These are phyloP conservation scores for Hypocreales sp. DNA, from an alignment of 2,329 filamentous ascomycete genomes.

Conservation along the genomic window DNA sequence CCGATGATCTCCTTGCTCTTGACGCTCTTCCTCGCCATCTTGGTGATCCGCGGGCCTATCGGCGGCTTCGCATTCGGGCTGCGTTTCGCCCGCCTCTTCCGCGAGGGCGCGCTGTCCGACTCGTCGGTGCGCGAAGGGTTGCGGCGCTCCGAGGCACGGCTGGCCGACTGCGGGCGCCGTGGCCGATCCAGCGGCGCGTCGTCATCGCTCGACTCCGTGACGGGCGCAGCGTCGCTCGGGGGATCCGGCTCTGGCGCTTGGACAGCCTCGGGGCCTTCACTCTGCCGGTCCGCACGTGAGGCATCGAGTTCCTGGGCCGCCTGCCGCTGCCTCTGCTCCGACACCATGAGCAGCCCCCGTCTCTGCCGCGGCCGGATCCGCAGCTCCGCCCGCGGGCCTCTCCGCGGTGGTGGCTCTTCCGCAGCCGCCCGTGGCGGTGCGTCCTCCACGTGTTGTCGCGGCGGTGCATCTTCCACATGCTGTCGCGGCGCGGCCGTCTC, in stretches of 20 bases:
- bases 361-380: conserved; percentile 30
- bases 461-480: too few species aligned
- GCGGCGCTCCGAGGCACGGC: not conserved
- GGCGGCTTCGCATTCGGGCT: not conserved
- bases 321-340: conserved; percentile 15
- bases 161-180: too few species aligned
- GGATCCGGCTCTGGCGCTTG: not conserved
- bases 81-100: not conserved
- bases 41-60: conserved; percentile 19
- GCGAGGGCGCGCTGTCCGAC: not conserved
- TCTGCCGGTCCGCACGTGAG: too few species aligned
- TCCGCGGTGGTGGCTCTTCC: not conserved
- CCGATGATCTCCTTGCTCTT: conserved; percentile 33
- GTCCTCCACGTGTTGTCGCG: too few species aligned
- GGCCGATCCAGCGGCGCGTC: not conserved
- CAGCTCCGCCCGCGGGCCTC: conserved; percentile 25
- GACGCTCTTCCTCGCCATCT: conserved; percentile 24
- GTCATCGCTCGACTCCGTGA: not conserved
- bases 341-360: conserved; percentile 30
- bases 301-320: too few species aligned
- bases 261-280: not conserved
- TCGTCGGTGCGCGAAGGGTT: too few species aligned
- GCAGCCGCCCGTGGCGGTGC: not conserved
- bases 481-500: too few species aligned
- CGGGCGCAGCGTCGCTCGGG: not conserved